Evolutionary conservation across 2,329 filamentous ascomycete genomes (phyloP).

Genomic region (Magnaporthales sp.): DNA sequence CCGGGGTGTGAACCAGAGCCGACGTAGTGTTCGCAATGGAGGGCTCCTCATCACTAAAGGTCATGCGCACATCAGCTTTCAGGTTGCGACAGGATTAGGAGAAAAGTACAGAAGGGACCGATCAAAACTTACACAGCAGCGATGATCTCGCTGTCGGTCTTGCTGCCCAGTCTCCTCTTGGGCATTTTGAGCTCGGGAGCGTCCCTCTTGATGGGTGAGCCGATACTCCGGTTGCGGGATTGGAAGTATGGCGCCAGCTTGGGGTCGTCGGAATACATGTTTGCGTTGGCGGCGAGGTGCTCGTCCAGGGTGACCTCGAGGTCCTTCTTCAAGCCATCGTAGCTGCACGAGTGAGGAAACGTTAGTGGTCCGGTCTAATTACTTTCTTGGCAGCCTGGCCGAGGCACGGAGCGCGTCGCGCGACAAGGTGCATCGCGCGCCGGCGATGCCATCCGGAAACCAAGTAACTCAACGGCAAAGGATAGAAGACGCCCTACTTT

Average conservation of each 20-base stretch:
- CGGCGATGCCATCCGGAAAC: background rate
- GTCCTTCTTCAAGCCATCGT: conserved; percentile 69
- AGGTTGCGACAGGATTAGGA: background rate
- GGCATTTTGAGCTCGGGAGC: conserved; percentile 33
- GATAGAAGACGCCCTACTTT: conserved; percentile 44
- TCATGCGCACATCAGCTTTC: background rate
- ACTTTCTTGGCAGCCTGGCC: background rate
- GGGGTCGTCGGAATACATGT: conserved; percentile 53
- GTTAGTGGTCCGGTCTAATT: background rate
- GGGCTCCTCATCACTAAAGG: conserved; percentile 21
- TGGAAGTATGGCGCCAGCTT: conserved; percentile 69
- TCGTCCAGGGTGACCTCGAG: conserved; percentile 68
- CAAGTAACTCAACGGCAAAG: background rate
- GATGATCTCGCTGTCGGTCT: conserved; percentile 33
- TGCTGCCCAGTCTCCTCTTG: conserved; percentile 34
- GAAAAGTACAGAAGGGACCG: background rate
- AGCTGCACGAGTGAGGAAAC: conserved; percentile 34
- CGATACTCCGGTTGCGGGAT: conserved; percentile 48
- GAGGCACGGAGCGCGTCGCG: background rate
- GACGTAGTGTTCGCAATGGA: conserved; percentile 31
- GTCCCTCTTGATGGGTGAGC: conserved; percentile 55
- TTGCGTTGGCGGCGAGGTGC: conserved; percentile 60
- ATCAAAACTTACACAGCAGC: conserved; percentile 9
- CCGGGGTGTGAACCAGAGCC: conserved; percentile 35
- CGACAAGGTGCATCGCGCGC: background rate